phyloP scores from a whole-genome alignment of 805 yeast genomes.

The Nematodospora valgi region DNA sequence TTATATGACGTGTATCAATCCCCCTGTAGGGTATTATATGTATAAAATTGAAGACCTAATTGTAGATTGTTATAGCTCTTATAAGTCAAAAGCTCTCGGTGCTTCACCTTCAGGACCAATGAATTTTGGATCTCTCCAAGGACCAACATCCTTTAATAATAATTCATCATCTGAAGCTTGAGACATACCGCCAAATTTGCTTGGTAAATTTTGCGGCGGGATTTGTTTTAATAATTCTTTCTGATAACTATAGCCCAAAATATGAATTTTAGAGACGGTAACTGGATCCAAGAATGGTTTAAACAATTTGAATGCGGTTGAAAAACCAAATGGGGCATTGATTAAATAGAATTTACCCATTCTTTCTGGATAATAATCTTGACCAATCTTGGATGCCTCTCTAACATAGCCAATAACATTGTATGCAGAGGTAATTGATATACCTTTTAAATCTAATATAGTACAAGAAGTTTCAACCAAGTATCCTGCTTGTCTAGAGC shows the following conservation, averaged over 20 bases:
- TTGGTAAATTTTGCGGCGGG: slow-evolving; percentile 89
- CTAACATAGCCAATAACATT: slow-evolving; percentile 84
- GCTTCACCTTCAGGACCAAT: slow-evolving; percentile 97
- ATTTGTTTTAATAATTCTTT: slow-evolving; percentile 86
- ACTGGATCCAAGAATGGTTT: slow-evolving; percentile 97
- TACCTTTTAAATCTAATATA: slow-evolving; percentile 91
- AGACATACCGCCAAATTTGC: slow-evolving; percentile 83
- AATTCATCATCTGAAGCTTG: slow-evolving; percentile 73
- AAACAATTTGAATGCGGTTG: slow-evolving; percentile 87
- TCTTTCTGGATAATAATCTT: slow-evolving; percentile 97
- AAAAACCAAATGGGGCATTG: slow-evolving; percentile 96
- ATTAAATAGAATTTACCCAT: slow-evolving; percentile 97
- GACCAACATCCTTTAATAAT: slow-evolving; percentile 87
- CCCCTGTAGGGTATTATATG: too few species aligned
- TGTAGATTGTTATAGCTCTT: too few species aligned
- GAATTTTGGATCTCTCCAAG: slow-evolving; percentile 89
- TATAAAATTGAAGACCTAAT: too few species aligned
- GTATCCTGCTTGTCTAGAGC: slow-evolving; percentile 75
- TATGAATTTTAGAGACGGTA: slow-evolving; percentile 91
- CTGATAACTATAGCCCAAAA: slow-evolving; percentile 74
- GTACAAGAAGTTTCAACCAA: slow-evolving; percentile 96
- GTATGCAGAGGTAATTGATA: slow-evolving; percentile 77
- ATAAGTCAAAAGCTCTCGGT: slow-evolving; percentile 45
- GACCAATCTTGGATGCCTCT: slow-evolving; percentile 93
- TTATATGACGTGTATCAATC: too few species aligned